Percentiles rank a stretch among this genome's conserved stretches.
These are phyloP conservation scores for Neurospora sp. DNA, from an alignment of 495 filamentous ascomycete genomes.

Conservation along the genomic window DNA sequence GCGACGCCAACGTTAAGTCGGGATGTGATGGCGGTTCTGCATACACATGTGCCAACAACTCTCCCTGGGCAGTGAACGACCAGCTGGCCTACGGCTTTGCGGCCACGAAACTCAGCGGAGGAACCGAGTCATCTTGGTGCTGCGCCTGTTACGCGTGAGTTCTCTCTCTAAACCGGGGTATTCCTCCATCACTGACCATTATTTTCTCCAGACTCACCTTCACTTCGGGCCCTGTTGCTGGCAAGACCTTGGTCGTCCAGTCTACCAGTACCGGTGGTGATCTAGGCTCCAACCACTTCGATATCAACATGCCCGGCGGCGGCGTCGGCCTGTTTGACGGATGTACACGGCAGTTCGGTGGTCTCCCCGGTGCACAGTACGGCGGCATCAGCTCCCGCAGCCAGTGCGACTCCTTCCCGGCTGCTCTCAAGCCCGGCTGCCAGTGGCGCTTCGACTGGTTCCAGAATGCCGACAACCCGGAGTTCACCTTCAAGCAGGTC, in stretches of 20 bases:
- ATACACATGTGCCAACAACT: constrained; percentile 44
- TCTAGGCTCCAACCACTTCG: constrained; percentile 47
- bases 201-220: constrained; percentile 21
- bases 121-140: constrained; percentile 41
- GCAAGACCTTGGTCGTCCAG: constrained; percentile 52
- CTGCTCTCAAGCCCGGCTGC: constrained; percentile 41
- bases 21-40: constrained; percentile 35
- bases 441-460: constrained; percentile 54
- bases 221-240: constrained; percentile 30
- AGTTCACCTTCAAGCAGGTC: constrained; percentile 40
- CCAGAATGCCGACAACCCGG: constrained; percentile 45
- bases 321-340: constrained; percentile 48
- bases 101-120: constrained; percentile 35
- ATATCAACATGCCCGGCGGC: constrained; percentile 48
- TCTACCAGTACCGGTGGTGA: constrained; percentile 54
- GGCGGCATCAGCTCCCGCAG: constrained; percentile 41
- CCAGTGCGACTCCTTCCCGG: constrained; percentile 41
- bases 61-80: constrained; percentile 43
- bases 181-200: constrained; percentile 4
- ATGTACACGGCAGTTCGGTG: constrained; percentile 42
- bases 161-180: constrained; percentile 12
- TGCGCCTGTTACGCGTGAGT: constrained; percentile 47
- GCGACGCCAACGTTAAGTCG: constrained; percentile 16
- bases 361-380: constrained; percentile 44
- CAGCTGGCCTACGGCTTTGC: constrained; percentile 47